Base-by-base conservation (phyloP, 768 basidiomycete genomes). In the Holtermannia corniformis region DNA sequence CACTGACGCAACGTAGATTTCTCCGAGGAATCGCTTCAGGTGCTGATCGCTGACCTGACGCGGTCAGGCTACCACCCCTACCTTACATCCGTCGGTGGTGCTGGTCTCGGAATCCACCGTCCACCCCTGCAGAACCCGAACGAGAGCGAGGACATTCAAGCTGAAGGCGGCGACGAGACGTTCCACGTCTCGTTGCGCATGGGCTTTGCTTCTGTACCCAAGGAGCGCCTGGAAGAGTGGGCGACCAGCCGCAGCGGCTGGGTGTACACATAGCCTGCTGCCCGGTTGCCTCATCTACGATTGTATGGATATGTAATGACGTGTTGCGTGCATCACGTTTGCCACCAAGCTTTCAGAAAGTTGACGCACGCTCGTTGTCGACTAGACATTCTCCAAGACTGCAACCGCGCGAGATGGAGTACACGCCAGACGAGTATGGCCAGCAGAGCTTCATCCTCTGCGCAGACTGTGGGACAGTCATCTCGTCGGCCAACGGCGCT, bases 51-150 rank as follows among this genome's bases (percentile, higher is more conserved):
- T 19, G 76, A 77, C 7, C 81, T 96, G 60, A 72, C 76, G 61
- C 75, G 76, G 55, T 78, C 80, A 49, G 80, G 79, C 52, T 95
- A 84, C 76, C 78, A 81, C 58, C 84, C 88, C 23, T 91, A 97
- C 78, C 76, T 88, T 61, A 92, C 93, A 28, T 81, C 86, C 51
- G 87, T 99, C 47, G 95, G 95, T 14, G 95, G 95, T 51, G 84
- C 82, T 60, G 93, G 93, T 10, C 79, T 93, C 16, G 93, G 93
- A 55, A 80, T 99, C 25, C 60, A 44, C n/a, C 43, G 43, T 10
- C n/a, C n/a, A n/a, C n/a, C 40, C 13, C 13, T 19, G 40, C 40
- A 12, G 40, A 41, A n/a, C n/a, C 32, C 32, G 16, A 16, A 37
- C 16, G 7, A 7, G 10, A 16, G 10, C 32, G 16, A 37, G 16